These are phyloP conservation scores for Tetracladium setigerum DNA, from an alignment of 495 filamentous ascomycete species.

Conservation along the genomic window DNA sequence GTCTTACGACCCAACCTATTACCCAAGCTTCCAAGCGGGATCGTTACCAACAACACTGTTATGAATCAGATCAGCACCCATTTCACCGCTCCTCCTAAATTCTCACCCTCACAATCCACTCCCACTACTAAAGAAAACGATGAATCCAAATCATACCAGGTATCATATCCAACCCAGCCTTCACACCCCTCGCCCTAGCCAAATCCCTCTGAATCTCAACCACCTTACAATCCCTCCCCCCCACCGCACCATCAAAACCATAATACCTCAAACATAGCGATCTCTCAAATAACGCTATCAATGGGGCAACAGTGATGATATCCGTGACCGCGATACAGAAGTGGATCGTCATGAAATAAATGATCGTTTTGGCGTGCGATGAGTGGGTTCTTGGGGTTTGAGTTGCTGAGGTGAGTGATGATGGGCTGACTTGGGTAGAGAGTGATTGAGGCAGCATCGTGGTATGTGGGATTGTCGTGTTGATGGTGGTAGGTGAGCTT, in stretches of 20 bases:
- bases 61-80: conserved; percentile 3
- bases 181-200: conserved; percentile 19
- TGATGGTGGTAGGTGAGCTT: too few species aligned
- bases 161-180: conserved; percentile 19
- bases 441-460: too few species aligned
- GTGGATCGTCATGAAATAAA: conserved; percentile 20
- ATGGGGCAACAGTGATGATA: conserved; percentile 18
- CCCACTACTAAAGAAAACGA: not conserved
- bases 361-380: not conserved
- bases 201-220: conserved; percentile 13
- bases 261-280: conserved; percentile 15
- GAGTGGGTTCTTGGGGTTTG: too few species aligned
- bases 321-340: conserved; percentile 20
- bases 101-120: too few species aligned
- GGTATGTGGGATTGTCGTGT: too few species aligned
- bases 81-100: not conserved
- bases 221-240: conserved; percentile 18
- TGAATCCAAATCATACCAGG: conserved; percentile 9
- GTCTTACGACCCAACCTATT: conserved; percentile 13
- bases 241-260: conserved; percentile 11
- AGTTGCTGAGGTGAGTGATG: too few species aligned
- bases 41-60: conserved; percentile 17
- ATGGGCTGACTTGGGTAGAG: too few species aligned
- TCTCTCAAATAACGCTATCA: conserved; percentile 17
- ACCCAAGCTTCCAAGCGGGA: conserved; percentile 18